phyloP scores from a whole-genome alignment of 257 asterid species.

The Jasminum sambac region DNA sequence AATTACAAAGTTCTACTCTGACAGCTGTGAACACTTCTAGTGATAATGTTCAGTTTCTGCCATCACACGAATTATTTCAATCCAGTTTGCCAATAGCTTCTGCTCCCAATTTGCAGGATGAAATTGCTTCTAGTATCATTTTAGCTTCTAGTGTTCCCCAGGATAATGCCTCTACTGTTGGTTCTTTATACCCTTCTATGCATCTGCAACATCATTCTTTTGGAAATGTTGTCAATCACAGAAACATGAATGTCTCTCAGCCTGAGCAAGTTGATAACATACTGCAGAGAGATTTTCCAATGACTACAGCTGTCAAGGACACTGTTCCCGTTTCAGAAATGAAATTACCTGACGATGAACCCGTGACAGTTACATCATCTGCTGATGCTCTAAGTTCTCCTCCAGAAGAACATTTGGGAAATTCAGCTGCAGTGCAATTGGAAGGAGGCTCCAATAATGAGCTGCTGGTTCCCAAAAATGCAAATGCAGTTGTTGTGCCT shows the following conservation, averaged over 20 bases:
- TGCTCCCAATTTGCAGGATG: slow-evolving; percentile 41
- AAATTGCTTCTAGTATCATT: slow-evolving; percentile 36
- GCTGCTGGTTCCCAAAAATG: slow-evolving; percentile 24
- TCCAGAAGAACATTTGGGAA: slow-evolving; percentile 34
- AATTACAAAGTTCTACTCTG: slow-evolving; percentile 50
- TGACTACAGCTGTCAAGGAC: slow-evolving; percentile 33
- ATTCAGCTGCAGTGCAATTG: slow-evolving; percentile 27
- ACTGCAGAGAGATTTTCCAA: slow-evolving; percentile 28
- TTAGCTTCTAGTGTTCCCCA: slow-evolving; percentile 49
- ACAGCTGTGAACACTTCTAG: slow-evolving; percentile 47
- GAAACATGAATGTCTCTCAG: slow-evolving; percentile 39
- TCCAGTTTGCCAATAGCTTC: slow-evolving; percentile 44
- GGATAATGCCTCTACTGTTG: slow-evolving; percentile 42
- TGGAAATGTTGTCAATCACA: slow-evolving; percentile 36
- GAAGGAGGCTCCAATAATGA: slow-evolving; percentile 28
- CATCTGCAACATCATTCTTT: slow-evolving; percentile 55
- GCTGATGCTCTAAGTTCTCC: slow-evolving; percentile 31
- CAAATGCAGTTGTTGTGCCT: slow-evolving; percentile 29
- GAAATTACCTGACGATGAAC: slow-evolving; percentile 32
- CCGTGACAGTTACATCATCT: slow-evolving; percentile 29
- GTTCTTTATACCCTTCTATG: slow-evolving; percentile 41
- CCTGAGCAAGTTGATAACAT: slow-evolving; percentile 43
- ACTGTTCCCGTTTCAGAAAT: slow-evolving; percentile 27
- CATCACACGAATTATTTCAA: slow-evolving; percentile 48
- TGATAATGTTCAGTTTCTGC: slow-evolving; percentile 55